A percentile compares a stretch with the other conserved stretches of the same genome.
Evolutionary conservation across 2,329 filamentous ascomycete species (phyloP).

Genomic region (Coniochaeta sp.): DNA sequence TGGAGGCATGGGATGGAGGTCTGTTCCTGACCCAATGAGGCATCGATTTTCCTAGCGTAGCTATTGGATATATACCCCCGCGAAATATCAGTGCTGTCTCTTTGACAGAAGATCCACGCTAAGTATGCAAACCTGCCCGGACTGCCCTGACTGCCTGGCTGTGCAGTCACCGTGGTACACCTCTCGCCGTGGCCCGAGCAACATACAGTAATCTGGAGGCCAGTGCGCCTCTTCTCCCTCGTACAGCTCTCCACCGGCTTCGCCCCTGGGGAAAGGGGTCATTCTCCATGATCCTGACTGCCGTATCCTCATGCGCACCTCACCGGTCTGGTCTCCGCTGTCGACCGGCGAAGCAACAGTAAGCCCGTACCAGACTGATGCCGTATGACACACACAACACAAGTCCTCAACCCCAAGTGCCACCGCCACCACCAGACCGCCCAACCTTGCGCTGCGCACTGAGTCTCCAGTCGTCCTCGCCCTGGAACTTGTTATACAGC

Average conservation of each 20-base stretch:
- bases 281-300: not conserved
- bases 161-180: too few species aligned
- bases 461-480: slow-evolving; percentile 91
- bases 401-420: slow-evolving; percentile 73
- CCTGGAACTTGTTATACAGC: slow-evolving; percentile 84
- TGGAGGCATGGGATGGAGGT: not conserved
- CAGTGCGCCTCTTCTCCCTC: not conserved
- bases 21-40: not conserved
- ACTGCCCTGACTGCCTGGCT: too few species aligned
- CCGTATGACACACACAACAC: not conserved
- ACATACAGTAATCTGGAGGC: not conserved
- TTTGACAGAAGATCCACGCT: not conserved
- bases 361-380: not conserved
- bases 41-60: not conserved
- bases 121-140: not conserved
- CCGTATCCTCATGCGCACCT: not conserved
- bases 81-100: not conserved
- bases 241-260: not conserved
- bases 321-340: too few species aligned
- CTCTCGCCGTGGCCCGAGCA: not conserved
- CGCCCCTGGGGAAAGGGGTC: too few species aligned
- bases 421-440: slow-evolving; percentile 74
- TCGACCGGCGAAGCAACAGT: not conserved
- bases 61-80: not conserved
- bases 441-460: slow-evolving; percentile 82